A percentile compares a stretch with the other conserved stretches of the same genome.
phyloP scores from a whole-genome alignment of 306 rosid species.

The Inga oerstediana region DNA sequence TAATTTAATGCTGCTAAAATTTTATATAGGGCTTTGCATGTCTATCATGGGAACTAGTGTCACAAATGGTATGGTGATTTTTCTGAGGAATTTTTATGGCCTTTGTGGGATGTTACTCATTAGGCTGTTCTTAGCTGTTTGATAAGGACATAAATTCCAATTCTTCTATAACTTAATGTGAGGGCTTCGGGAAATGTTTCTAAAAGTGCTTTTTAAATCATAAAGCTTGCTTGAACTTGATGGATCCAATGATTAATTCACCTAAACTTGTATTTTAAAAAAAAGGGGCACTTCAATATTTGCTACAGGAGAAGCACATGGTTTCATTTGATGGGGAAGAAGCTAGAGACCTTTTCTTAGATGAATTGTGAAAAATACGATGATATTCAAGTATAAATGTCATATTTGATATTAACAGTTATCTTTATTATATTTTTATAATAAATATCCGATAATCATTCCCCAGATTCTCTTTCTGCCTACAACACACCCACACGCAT shows the following conservation, averaged over 20 bases:
- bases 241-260: no score
- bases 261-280: no score
- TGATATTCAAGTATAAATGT: no score
- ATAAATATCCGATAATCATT: no score
- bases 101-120: not conserved
- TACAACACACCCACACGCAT: no score
- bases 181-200: not conserved
- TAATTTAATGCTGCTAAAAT: not conserved
- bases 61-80: not conserved
- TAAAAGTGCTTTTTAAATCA: not conserved
- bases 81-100: not conserved
- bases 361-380: not conserved
- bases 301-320: no score
- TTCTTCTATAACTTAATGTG: not conserved
- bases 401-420: no score
- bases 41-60: not conserved
- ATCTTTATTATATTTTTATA: no score
- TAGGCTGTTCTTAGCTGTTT: not conserved
- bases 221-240: not conserved
- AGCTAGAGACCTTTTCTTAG: not conserved
- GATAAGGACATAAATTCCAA: not conserved
- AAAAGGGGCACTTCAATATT: no score
- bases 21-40: not conserved
- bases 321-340: not conserved
- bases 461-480: no score